Base-by-base conservation (phyloP, 1,139 yeast genomes). In the Lizanozyma gosingica region DNA sequence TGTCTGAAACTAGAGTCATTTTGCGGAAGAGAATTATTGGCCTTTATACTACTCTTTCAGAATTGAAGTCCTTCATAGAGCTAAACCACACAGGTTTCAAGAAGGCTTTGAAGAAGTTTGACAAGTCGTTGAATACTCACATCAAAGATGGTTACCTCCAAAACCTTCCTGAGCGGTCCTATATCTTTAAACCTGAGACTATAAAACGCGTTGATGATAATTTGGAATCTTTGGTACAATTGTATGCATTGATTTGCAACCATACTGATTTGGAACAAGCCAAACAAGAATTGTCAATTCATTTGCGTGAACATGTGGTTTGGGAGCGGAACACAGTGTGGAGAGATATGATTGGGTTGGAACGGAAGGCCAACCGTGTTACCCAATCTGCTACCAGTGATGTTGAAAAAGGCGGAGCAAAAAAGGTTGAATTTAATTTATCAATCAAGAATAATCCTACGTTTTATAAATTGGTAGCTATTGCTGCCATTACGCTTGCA, bases 291-390 rank as follows among this genome's bases (percentile, higher is more conserved):
- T 63, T 81, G 47, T 76, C 80, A 40, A 71, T 81, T 3, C 80
- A 74, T 50, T 62, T 81, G 44, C 72, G 84, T 53, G 87, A 81
- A 47, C 85, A 80, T 52, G 82, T 81, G 40, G 85, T 81, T 8
- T 81, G 86, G 83, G 86, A 80, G 56, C 67, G 86, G 60, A 77
- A 79, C 46, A 80, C 84, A 1, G 80, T 80, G 4, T 80, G 86
- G 86, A 74, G 80, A 52, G 85, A 80, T 53, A 82, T 90, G 86
- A 83, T 88, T 56, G 92, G 92, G 11, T 63, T 88, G 54, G 96
- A 90, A 59, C 76, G 94, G 54, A 80, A 71, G 44, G 54, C 62
- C 17, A 65, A 67, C 47, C 29, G 29, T 22, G 29, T 22, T 11
- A 22, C 29, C 6, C 29, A 22, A 22, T 22, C 29, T 22, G 29